phyloP scores from a whole-genome alignment of 805 yeast genomes.

The Isabelozyma rhagii region DNA sequence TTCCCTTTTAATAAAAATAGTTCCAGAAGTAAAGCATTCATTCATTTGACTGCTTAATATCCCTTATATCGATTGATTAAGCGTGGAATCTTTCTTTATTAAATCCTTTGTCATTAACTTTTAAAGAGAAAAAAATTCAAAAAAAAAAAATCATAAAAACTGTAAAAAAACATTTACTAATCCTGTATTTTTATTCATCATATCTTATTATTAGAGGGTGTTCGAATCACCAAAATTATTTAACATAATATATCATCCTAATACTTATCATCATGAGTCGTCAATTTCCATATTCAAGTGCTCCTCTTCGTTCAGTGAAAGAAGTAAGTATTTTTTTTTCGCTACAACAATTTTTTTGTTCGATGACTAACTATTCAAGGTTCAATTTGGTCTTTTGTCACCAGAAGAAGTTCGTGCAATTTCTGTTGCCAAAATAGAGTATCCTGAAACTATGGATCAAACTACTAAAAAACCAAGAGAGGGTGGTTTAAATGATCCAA shows the following conservation, averaged over 20 bases:
- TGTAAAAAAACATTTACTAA: neutral
- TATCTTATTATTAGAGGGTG: neutral
- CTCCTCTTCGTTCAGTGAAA: conserved; percentile 94
- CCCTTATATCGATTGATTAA: neutral
- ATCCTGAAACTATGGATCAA: conserved; percentile 99
- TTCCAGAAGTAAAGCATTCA: neutral
- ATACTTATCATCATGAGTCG: conserved; percentile 35
- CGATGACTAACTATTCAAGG: conserved; percentile 29
- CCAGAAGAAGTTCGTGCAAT: conserved; percentile 97
- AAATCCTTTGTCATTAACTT: neutral
- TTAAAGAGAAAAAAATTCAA: neutral
- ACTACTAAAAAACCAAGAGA: conserved; percentile 91
- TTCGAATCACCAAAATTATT: neutral
- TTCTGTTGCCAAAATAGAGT: conserved; percentile 95
- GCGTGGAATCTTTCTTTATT: neutral
- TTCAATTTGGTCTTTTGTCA: conserved; percentile 95
- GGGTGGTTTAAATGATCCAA: conserved; percentile 96
- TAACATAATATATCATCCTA: neutral
- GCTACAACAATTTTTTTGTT: neutral
- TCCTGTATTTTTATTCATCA: neutral
- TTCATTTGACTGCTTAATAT: neutral
- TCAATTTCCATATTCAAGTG: conserved; percentile 89
- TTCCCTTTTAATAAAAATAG: neutral
- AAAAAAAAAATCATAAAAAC: neutral
- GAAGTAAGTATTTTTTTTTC: conserved; percentile 56